phyloP scores from a whole-genome alignment of 495 filamentous ascomycete species.

The Talaromyces ruber region DNA sequence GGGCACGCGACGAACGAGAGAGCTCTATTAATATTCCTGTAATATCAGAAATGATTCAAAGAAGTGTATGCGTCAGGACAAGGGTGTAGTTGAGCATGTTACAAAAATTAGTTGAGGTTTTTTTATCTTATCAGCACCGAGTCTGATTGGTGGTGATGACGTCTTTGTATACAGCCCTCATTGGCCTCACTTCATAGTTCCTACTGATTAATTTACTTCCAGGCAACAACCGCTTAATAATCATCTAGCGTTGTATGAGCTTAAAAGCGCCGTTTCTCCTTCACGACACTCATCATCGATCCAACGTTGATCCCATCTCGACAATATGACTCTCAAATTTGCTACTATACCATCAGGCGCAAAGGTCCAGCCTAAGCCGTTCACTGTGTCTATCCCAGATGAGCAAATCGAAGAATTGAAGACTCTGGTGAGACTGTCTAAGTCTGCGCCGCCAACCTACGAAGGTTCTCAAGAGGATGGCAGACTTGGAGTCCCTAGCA shows the following conservation, averaged over 20 bases:
- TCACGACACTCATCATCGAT: neutral
- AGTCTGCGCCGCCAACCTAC: conserved; percentile 41
- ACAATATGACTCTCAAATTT: conserved; percentile 20
- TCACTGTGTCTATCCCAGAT: conserved; percentile 35
- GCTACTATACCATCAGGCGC: conserved; percentile 19
- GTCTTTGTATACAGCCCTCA: neutral
- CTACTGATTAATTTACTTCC: neutral
- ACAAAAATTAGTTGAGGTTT: neutral
- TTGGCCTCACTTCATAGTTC: neutral
- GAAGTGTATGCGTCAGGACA: neutral
- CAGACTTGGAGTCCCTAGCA: conserved; percentile 44
- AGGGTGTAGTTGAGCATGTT: neutral
- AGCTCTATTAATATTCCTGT: no score
- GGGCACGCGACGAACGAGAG: neutral
- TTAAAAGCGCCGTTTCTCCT: neutral
- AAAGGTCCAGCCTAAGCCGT: conserved; percentile 20
- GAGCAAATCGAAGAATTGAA: conserved; percentile 37
- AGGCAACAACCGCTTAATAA: neutral
- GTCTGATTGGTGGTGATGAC: neutral
- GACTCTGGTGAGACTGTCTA: conserved; percentile 40
- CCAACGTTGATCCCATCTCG: neutral
- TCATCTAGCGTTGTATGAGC: neutral
- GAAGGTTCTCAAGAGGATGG: conserved; percentile 31
- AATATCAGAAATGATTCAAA: neutral
- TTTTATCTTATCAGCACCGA: neutral